Conservation (phyloP, 2,329 filamentous ascomycete genomes). For the Cryphonectria nitschkei region DNA sequence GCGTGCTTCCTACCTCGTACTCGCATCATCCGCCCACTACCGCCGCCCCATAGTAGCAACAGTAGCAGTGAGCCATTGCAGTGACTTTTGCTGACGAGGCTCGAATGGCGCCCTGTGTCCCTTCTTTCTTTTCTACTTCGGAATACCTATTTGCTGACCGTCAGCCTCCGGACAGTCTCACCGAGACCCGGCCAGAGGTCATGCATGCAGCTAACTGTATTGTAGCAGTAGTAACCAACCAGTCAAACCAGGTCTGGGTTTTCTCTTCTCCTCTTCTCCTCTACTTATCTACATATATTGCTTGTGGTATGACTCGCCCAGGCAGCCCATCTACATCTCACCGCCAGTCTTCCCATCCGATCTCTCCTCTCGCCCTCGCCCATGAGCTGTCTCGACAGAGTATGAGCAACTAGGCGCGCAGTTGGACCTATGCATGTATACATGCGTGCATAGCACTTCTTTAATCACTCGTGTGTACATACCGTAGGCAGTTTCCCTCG, state of each 20-base stretch:
- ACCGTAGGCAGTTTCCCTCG: neutral
- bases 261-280: neutral
- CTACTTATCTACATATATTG: neutral
- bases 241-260: neutral
- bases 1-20: conserved; percentile 18
- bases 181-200: neutral
- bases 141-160: neutral
- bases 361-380: too few species aligned
- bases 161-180: neutral
- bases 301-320: conserved; percentile 25
- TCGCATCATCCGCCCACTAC: conserved; percentile 9
- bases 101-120: neutral
- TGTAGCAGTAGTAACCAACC: neutral
- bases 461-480: too few species aligned
- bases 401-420: too few species aligned
- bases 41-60: too few species aligned
- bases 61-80: too few species aligned
- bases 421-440: too few species aligned
- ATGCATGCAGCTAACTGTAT: neutral
- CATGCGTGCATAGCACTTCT: too few species aligned
- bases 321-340: conserved; percentile 18
- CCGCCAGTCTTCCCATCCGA: conserved; percentile 18
- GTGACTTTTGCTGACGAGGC: neutral
- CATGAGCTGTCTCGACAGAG: too few species aligned
- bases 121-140: neutral